Conservation (phyloP, 345 rosid genomes). For the Aurinia saxatilis region DNA sequence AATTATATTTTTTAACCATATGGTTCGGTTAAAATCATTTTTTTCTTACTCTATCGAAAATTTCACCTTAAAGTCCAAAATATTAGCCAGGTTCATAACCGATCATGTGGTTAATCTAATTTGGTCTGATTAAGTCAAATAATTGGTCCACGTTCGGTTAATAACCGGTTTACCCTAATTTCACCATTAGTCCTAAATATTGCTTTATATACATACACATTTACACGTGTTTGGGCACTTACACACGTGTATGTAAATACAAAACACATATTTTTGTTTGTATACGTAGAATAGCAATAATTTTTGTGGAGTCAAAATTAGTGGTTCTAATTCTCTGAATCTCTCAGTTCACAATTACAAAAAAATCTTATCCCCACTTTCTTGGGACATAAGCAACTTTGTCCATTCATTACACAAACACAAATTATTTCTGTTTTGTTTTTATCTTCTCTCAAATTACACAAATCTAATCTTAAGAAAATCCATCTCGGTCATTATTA, state of each 20-base stretch:
- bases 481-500: constrained; percentile 5
- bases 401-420: constrained; percentile 25
- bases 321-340: constrained; percentile 22
- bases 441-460: neutral
- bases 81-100: neutral
- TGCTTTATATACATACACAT: neutral
- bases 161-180: neutral
- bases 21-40: too few relatives aligned
- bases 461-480: constrained; percentile 4
- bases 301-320: neutral
- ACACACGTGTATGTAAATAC: neutral
- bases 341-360: neutral
- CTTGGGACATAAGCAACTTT: constrained; percentile 15
- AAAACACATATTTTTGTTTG: neutral
- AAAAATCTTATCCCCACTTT: constrained; percentile 16
- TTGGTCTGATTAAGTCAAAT: neutral
- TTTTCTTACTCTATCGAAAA: too few relatives aligned
- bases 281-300: neutral
- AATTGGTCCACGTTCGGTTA: constrained; percentile 1
- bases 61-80: neutral
- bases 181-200: neutral
- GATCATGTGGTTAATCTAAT: neutral
- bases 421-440: constrained; percentile 1
- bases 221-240: neutral
- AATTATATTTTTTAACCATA: neutral